Conservation (phyloP, 2,329 filamentous ascomycete species). For the Colletotrichum tropicale region DNA sequence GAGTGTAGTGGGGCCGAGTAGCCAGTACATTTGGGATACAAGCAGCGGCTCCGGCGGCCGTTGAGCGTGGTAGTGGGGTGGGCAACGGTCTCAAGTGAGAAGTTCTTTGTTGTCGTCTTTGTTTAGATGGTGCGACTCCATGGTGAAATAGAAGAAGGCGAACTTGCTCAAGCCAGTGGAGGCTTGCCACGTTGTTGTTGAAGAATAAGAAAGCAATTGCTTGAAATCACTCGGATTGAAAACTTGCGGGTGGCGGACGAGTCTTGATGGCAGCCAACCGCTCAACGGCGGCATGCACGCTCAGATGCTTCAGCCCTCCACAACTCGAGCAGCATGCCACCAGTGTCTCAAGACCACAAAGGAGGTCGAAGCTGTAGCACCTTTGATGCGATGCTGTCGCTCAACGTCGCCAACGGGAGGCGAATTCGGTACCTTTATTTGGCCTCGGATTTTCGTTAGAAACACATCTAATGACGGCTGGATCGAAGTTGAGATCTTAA, state of each 20-base stretch:
- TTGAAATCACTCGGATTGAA: background rate
- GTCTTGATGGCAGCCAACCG: background rate
- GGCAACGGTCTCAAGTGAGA: constrained; percentile 3
- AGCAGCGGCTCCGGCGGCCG: background rate
- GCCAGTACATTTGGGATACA: background rate
- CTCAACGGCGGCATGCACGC: background rate
- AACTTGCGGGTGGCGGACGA: background rate
- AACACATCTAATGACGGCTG: background rate
- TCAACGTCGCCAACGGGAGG: background rate
- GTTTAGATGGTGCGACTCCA: background rate
- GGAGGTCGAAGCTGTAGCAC: background rate
- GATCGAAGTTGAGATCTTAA: background rate
- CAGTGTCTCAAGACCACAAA: background rate
- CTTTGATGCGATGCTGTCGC: background rate
- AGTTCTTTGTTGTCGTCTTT: constrained; percentile 2
- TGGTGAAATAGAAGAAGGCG: background rate
- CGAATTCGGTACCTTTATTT: background rate
- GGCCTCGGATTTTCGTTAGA: background rate
- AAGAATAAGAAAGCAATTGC: background rate
- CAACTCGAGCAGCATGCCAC: background rate
- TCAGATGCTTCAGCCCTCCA: background rate
- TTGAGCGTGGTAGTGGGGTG: background rate
- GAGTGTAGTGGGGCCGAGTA: background rate
- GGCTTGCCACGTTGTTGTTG: background rate
- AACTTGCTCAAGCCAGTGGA: background rate